Base-by-base conservation (phyloP, 345 rosid genomes). In the Fremontodendron californicum region DNA sequence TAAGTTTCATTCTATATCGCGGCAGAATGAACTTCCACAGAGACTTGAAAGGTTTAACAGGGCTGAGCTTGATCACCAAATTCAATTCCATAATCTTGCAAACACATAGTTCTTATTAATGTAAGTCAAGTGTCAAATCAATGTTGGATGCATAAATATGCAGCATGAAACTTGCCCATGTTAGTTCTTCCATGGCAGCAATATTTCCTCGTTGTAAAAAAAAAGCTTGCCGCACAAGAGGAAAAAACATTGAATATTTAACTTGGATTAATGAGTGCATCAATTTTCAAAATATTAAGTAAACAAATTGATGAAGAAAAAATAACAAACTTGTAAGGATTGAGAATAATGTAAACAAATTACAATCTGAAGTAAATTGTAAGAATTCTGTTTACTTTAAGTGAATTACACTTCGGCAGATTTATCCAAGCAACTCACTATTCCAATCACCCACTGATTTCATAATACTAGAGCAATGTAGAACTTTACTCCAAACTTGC, bases 41-140 rank as follows among this genome's bases (percentile, higher is more conserved):
- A 35, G 54, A 65, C 18, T 68, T 27, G 75, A 85, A 85, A 63
- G 86, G 81, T 70, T 81, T 66, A 35, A 85, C 70, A 13, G n/a
- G 87, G 85, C 73, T 85, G 87, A 58, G 76, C 77, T 9, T 72
- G 39, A 49, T 81, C 88, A 29, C 52, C 77, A 58, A 85, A 85
- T 70, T 83, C 82, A 19, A 85, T 81, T 2, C 88, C 86, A 71
- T 83, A 83, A 61, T 85, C 88, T 86, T 85, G 86, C n/a, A n/a
- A n/a, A 77, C 58, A 71, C 21, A 5, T 33, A 33, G 27, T 81
- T 21, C 10, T 49, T 29, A 35, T 21, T 33, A 80, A 54, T 21
- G 9, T 27, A 68, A 33, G 35, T 33, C 35, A 1, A 33, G 35
- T 33, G 1, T 42, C 46, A 35, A 49, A 78, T 33, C 27, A 43